phyloP scores from a whole-genome alignment of 441 rosid genomes.

The Populus hybrid region DNA sequence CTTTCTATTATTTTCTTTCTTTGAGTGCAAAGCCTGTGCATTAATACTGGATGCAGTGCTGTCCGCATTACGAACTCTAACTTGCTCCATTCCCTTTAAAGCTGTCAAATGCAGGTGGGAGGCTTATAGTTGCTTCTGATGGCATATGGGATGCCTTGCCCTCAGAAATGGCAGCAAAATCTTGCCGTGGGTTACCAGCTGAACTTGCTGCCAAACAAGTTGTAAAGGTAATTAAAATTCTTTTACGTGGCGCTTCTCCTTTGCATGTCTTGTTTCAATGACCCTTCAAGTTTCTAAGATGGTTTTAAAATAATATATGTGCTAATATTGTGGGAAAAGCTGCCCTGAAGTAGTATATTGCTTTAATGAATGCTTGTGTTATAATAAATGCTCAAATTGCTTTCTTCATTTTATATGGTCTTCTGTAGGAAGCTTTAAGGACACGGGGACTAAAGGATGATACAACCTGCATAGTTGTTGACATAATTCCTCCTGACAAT shows the following conservation, averaged over 20 bases:
- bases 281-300: constrained; percentile 1
- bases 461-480: constrained; percentile 87
- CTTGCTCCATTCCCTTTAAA: constrained; percentile 27
- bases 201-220: constrained; percentile 90
- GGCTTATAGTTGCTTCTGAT: constrained; percentile 90
- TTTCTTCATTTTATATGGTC: constrained; percentile 3
- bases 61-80: constrained; percentile 24
- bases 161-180: constrained; percentile 65
- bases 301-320: not conserved
- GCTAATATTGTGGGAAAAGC: not conserved
- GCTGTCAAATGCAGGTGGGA: constrained; percentile 81
- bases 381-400: not conserved
- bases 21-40: not conserved
- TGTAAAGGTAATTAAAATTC: constrained; percentile 59
- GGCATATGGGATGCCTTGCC: constrained; percentile 92
- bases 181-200: constrained; percentile 78
- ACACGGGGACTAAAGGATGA: constrained; percentile 81
- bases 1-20: not conserved
- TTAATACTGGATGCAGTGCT: not conserved
- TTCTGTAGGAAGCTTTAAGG: constrained; percentile 76
- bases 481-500: constrained; percentile 75
- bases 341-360: not conserved
- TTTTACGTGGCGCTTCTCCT: constrained; percentile 9
- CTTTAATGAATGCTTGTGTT: not conserved
- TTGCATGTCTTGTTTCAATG: constrained; percentile 31